phyloP scores from a whole-genome alignment of 768 basidiomycete genomes.

The Peribolospora baueri region DNA sequence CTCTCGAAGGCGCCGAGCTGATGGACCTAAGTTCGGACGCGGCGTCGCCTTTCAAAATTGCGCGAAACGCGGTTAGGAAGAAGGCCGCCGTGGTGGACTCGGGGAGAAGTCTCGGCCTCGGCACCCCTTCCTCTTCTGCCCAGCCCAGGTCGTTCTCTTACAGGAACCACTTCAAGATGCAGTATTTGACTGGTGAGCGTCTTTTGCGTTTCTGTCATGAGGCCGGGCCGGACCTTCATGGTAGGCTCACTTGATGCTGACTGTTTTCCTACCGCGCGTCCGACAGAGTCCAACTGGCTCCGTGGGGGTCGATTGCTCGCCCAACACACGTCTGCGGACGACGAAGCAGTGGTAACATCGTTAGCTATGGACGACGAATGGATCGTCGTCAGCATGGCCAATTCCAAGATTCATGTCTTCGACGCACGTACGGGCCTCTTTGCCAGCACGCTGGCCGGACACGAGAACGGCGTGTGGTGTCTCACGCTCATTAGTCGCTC shows the following conservation, averaged over 20 bases:
- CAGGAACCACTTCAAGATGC: slow-evolving; percentile 42
- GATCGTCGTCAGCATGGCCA: slow-evolving; percentile 74
- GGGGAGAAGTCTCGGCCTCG: neutral
- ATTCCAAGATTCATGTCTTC: slow-evolving; percentile 62
- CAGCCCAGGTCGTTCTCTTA: slow-evolving; percentile 28
- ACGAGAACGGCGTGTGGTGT: slow-evolving; percentile 79
- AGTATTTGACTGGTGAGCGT: slow-evolving; percentile 42
- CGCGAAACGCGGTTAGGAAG: no score
- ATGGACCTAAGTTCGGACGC: no score
- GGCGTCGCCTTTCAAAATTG: no score
- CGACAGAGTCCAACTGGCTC: slow-evolving; percentile 53
- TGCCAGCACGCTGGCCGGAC: slow-evolving; percentile 52
- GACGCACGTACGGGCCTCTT: slow-evolving; percentile 52
- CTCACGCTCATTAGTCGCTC: slow-evolving; percentile 40
- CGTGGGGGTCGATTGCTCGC: slow-evolving; percentile 45
- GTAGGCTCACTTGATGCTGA: neutral
- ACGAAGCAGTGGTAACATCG: slow-evolving; percentile 51
- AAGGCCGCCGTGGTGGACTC: no score
- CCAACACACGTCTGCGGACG: slow-evolving; percentile 31
- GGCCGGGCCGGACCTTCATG: neutral
- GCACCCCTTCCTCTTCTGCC: neutral
- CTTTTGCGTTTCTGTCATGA: slow-evolving; percentile 1
- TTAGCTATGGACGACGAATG: slow-evolving; percentile 58
- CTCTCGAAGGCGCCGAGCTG: no score
- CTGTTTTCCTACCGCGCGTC: neutral